Evolutionary conservation across 1,139 yeast species (phyloP), one percentile per base, ranked within the genome.

Genomic region (Saccharomycopsis hybrid): DNA sequence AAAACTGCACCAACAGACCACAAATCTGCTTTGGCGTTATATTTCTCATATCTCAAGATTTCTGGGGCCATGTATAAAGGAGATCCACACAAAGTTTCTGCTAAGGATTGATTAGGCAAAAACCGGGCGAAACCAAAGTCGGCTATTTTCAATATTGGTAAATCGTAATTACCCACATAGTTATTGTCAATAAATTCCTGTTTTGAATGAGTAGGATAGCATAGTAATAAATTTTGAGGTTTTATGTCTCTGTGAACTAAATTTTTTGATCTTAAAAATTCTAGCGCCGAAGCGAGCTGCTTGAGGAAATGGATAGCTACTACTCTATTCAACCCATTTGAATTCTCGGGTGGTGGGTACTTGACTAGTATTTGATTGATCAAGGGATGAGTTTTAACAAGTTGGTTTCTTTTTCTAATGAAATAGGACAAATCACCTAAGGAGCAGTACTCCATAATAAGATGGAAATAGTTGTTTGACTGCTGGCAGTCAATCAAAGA

Each of bases 21-120:
- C 56, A 92, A 70, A 64, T 92, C 98, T 0, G 97, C 97, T 64
- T 89, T 90, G 3, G 97, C 98, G 60, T 90, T 89, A 67, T 92
- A 92, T 66, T 89, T 92, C 64, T 94, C 97, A 63, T 88, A 89
- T 56, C 95, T 75, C 59, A 92, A 73, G 47, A 92, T 94, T 66
- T 92, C 98, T 0, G 98, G 98, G 0, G 98, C 98, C 98, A 92
- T 92, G 65, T 94, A 92, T 44, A 92, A 70, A 1, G 98, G 98
- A 8, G 96, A 87, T 1, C 98, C 98, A 72, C 98, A 92, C 56
- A 92, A 71, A 2, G 98, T 92, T 65, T 92, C 98, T 1, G 98
- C 97, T 77, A 94, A 74, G 2, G 96, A 83, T 1, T 96, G 85
- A 44, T 86, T 82, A 7, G 97, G 97, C 57, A 92, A 72, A 62